Base-by-base conservation (phyloP, 2,329 filamentous ascomycete genomes). In the Diaporthe sp. region DNA sequence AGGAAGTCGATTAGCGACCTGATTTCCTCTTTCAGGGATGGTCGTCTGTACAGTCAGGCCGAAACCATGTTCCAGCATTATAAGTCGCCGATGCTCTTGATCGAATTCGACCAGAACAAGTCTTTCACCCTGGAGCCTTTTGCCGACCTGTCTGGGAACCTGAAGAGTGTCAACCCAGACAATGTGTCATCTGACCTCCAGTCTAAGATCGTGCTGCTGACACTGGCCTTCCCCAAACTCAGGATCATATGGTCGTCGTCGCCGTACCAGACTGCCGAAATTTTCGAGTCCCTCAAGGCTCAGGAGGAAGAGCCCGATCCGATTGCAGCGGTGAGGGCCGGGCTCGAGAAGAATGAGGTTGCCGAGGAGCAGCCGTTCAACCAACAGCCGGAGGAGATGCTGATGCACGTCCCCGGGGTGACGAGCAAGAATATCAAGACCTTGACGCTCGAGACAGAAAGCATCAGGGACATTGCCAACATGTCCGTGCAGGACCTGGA, bases 101-200 rank as follows among this genome's bases (percentile, higher is more conserved):
- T 99, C 81, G 97, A 99, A 84, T 99, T 99, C 83, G 96, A 98
- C 83, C 94, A 98, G 82, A 96, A 98, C 86, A 98, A 98, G 84
- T 96, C 95, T 5, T 99, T 99, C 84, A 98, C 96, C 0, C 92
- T 99, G 22, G 97, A 96, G 83, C 94, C 94, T 0, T 90, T 95
- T 80, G 92, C 93, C 67, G 92, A 94, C 84, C 81, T 93, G 72
- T 88, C 89, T 12, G 88, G 91, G n/a, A 91, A 89, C 73, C 83
- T 92, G 13, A 89, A 87, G 74, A 91, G 93, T 77, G 89, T 94
- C 67, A 91, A 92, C 72, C 89, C 93, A 0, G 87, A 88, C 65
- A 85, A 87, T 77, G 84, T 86, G 55, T 86, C 86, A 12, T 93
- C 93, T 49, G 97, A 98, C 81, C 88, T 98, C 44, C 97, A 99